These are phyloP conservation scores for Saitozyma sp. DNA, from an alignment of 768 basidiomycete species.

Conservation along the genomic window DNA sequence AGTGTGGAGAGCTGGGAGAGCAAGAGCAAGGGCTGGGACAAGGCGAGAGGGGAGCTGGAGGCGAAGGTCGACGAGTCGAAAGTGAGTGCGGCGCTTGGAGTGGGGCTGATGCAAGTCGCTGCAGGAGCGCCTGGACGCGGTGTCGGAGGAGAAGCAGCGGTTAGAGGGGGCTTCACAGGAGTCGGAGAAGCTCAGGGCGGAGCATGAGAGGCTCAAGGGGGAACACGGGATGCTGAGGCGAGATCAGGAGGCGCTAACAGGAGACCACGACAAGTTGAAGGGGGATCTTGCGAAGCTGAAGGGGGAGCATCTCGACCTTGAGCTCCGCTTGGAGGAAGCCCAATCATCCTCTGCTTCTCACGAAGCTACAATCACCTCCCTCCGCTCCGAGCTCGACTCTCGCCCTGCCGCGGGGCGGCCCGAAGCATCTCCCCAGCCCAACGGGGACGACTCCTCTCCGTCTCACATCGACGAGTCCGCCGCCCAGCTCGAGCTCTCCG, in stretches of 20 bases:
- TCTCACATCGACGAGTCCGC: constrained; percentile 3
- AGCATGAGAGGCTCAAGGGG: neutral
- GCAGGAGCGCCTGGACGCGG: too few species aligned
- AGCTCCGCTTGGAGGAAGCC: too few species aligned
- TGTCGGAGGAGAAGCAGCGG: neutral
- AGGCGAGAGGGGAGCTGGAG: constrained; percentile 19
- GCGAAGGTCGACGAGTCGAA: constrained; percentile 20
- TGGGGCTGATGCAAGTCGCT: neutral
- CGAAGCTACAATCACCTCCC: neutral
- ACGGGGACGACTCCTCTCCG: constrained; percentile 1
- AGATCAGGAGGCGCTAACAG: neutral
- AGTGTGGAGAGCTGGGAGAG: constrained; percentile 34
- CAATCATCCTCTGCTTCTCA: too few species aligned
- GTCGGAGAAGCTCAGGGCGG: constrained; percentile 3
- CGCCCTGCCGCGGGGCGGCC: neutral
- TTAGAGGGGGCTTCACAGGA: constrained; percentile 1
- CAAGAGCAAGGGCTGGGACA: constrained; percentile 27
- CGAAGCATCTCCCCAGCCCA: neutral
- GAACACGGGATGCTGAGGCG: neutral
- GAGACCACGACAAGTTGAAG: neutral
- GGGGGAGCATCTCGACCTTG: neutral
- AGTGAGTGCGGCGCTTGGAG: constrained; percentile 16
- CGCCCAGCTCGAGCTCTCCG: constrained; percentile 26
- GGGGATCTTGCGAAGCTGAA: neutral
- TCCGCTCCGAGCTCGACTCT: neutral